phyloP scores from a whole-genome alignment of 495 filamentous ascomycete species.

The Aspergillus asperescens region DNA sequence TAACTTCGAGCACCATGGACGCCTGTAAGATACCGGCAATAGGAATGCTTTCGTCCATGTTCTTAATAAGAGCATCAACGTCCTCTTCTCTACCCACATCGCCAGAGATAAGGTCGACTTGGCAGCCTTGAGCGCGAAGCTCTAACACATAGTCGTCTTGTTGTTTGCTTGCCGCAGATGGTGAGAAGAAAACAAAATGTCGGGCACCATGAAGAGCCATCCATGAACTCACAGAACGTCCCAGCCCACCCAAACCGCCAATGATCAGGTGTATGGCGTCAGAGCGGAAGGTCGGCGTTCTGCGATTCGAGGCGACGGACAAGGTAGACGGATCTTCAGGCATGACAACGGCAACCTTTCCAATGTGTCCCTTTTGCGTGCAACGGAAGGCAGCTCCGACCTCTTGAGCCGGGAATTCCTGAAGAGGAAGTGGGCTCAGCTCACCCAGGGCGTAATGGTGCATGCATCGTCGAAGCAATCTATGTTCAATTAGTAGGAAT shows the following conservation, averaged over 20 bases:
- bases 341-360: neutral
- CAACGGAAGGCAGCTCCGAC: neutral
- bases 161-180: neutral
- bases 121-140: slow-evolving; percentile 1
- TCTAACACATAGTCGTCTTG: neutral
- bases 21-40: slow-evolving; percentile 6
- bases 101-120: neutral
- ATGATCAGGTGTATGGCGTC: slow-evolving; percentile 3
- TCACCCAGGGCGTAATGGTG: slow-evolving; percentile 1
- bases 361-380: neutral
- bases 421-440: neutral
- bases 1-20: neutral
- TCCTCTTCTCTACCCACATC: neutral
- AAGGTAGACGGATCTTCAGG: neutral
- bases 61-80: neutral
- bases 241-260: slow-evolving; percentile 8
- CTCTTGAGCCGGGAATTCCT: neutral
- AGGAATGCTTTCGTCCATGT: neutral
- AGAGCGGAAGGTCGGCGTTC: neutral
- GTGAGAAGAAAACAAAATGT: slow-evolving; percentile 5
- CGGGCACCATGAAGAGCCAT: slow-evolving; percentile 3
- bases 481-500: neutral
- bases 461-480: neutral
- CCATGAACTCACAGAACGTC: slow-evolving; percentile 1
- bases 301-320: neutral